Percentiles rank a stretch among this genome's conserved stretches.
phyloP scores from a whole-genome alignment of 805 yeast species.

The Candida berthetii region DNA sequence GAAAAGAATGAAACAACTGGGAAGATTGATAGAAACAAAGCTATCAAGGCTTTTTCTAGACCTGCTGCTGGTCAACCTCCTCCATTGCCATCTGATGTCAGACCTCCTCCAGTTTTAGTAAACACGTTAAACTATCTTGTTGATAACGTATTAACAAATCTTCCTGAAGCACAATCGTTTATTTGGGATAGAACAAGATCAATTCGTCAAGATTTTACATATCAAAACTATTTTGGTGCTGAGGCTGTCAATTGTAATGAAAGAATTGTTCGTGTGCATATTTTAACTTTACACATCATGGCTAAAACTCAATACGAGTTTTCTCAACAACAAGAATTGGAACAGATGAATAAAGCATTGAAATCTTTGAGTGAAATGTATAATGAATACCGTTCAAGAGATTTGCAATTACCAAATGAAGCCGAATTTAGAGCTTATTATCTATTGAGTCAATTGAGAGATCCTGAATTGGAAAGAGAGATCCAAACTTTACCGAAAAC shows the following conservation, averaged over 20 bases:
- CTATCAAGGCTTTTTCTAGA: slow-evolving; percentile 89
- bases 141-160: slow-evolving; percentile 49
- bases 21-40: slow-evolving; percentile 49
- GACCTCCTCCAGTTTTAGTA: slow-evolving; percentile 78
- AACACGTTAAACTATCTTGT: slow-evolving; percentile 68
- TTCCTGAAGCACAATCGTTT: slow-evolving; percentile 86
- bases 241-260: slow-evolving; percentile 94
- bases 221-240: slow-evolving; percentile 88
- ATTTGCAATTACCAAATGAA: slow-evolving; percentile 71
- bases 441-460: slow-evolving; percentile 70
- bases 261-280: slow-evolving; percentile 82
- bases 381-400: slow-evolving; percentile 66
- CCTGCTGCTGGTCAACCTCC: slow-evolving; percentile 99
- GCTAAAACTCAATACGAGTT: slow-evolving; percentile 65
- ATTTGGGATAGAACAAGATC: slow-evolving; percentile 97
- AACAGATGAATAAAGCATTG: slow-evolving; percentile 86
- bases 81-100: slow-evolving; percentile 93
- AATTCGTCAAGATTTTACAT: slow-evolving; percentile 93
- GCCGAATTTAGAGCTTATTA: slow-evolving; percentile 92
- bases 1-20: slow-evolving; percentile 59
- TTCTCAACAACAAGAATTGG: slow-evolving; percentile 92
- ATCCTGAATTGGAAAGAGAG: slow-evolving; percentile 77
- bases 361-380: slow-evolving; percentile 88
- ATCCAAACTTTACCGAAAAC: slow-evolving; percentile 59
- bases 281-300: slow-evolving; percentile 79